These are phyloP conservation scores for Podaxis pistillaris DNA, from an alignment of 768 basidiomycete genomes.

Conservation along the genomic window DNA sequence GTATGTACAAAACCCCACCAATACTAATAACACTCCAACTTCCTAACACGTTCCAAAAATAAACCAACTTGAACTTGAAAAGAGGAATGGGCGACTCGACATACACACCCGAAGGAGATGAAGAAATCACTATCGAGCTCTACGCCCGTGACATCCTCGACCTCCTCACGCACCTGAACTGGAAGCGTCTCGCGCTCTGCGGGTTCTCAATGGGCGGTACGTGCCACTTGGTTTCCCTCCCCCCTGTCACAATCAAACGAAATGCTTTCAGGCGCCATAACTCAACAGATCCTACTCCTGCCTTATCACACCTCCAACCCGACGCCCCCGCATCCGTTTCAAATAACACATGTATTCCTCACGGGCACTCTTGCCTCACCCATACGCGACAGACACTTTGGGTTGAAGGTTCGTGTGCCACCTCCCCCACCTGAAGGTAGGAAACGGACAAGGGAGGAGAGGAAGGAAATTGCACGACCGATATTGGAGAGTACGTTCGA, in stretches of 20 bases:
- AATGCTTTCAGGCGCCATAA: constrained; percentile 32
- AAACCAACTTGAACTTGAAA: background rate
- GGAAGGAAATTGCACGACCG: constrained; percentile 14
- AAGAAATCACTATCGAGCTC: constrained; percentile 41
- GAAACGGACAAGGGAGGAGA: constrained; percentile 15
- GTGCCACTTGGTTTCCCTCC: background rate
- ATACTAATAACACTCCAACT: background rate
- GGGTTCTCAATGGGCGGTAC: constrained; percentile 54
- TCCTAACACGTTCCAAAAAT: background rate
- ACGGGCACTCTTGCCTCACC: constrained; percentile 27
- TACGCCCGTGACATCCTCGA: constrained; percentile 43
- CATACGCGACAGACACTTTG: background rate
- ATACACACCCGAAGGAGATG: constrained; percentile 28
- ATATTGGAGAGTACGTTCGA: constrained; percentile 13
- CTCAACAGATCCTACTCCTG: constrained; percentile 43
- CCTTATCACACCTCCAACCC: constrained; percentile 29
- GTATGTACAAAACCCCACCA: background rate
- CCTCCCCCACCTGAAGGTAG: constrained; percentile 8
- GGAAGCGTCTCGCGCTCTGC: constrained; percentile 41
- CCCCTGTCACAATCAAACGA: background rate
- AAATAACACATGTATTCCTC: constrained; percentile 39
- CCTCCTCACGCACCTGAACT: constrained; percentile 34
- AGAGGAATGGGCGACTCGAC: constrained; percentile 49
- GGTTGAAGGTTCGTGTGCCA: background rate
- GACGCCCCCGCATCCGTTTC: constrained; percentile 37